phyloP scores from a whole-genome alignment of 164 flowering plant species.

The Euptelea pleiosperma region DNA sequence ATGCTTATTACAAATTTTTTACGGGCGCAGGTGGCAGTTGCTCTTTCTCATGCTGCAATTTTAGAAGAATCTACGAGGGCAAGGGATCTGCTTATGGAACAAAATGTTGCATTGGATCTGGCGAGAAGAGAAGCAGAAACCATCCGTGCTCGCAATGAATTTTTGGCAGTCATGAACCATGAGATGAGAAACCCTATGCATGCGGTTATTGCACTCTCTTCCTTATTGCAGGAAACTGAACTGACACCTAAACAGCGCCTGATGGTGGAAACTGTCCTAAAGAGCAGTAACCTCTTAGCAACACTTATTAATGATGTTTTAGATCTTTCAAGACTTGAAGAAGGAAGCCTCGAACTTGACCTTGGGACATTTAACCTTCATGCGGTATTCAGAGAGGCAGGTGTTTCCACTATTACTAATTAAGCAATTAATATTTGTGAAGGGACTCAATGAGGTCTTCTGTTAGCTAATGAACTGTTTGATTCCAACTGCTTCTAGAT shows the following conservation, averaged over 20 bases:
- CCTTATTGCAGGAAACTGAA: slow-evolving; percentile 76
- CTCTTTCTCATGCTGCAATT: slow-evolving; percentile 91
- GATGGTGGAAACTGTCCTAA: slow-evolving; percentile 83
- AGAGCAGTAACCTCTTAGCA: slow-evolving; percentile 80
- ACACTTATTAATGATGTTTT: slow-evolving; percentile 86
- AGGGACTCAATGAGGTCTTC: background rate
- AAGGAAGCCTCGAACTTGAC: slow-evolving; percentile 88
- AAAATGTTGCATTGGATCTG: slow-evolving; percentile 82
- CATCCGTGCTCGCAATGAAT: slow-evolving; percentile 87
- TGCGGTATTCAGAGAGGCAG: slow-evolving; percentile 64
- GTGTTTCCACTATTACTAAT: background rate
- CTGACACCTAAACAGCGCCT: slow-evolving; percentile 83
- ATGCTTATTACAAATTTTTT: background rate
- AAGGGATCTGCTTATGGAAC: slow-evolving; percentile 83
- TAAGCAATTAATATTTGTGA: background rate
- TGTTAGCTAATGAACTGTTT: background rate
- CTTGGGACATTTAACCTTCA: slow-evolving; percentile 60
- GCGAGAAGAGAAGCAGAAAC: slow-evolving; percentile 93
- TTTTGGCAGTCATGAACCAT: slow-evolving; percentile 92
- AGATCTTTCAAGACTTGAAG: slow-evolving; percentile 93
- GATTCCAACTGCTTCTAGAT: slow-evolving; percentile 4
- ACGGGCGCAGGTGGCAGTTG: slow-evolving; percentile 73
- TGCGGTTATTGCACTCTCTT: slow-evolving; percentile 83
- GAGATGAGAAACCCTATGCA: slow-evolving; percentile 97
- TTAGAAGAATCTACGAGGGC: slow-evolving; percentile 93